Conservation (phyloP, 2,329 filamentous ascomycete genomes). For the Lanzia echinophila region DNA sequence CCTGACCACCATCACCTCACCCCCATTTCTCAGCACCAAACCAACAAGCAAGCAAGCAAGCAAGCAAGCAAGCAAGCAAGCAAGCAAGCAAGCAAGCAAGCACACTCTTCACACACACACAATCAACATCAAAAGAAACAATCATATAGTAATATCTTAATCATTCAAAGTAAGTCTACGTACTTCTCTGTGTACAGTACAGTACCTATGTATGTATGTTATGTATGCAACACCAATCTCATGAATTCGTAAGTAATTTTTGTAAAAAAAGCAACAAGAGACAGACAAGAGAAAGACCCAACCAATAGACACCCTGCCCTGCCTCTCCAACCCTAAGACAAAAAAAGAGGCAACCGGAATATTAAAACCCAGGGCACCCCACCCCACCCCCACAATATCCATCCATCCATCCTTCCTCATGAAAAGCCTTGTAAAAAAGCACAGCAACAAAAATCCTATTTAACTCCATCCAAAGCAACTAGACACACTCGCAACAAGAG, state of each 20-base stretch:
- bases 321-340: not conserved
- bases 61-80: too few species aligned
- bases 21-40: too few species aligned
- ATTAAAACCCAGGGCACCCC: not conserved
- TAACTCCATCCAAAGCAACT: not conserved
- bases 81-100: too few species aligned
- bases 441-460: not conserved
- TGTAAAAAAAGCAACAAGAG: not conserved
- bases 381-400: not conserved
- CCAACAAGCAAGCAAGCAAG: too few species aligned
- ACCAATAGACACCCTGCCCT: not conserved
- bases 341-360: not conserved
- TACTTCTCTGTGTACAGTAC: too few species aligned
- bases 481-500: constrained; percentile 1
- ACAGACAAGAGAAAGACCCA: not conserved
- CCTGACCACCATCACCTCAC: too few species aligned
- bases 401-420: not conserved
- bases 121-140: too few species aligned
- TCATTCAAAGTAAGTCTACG: not conserved
- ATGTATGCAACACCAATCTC: not conserved
- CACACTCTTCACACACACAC: too few species aligned
- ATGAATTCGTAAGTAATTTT: not conserved
- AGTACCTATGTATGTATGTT: too few species aligned
- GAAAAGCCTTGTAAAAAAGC: not conserved
- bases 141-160: not conserved